phyloP scores from a whole-genome alignment of 1,139 yeast genomes.

The Blastobotrys raffinosifermentans region DNA sequence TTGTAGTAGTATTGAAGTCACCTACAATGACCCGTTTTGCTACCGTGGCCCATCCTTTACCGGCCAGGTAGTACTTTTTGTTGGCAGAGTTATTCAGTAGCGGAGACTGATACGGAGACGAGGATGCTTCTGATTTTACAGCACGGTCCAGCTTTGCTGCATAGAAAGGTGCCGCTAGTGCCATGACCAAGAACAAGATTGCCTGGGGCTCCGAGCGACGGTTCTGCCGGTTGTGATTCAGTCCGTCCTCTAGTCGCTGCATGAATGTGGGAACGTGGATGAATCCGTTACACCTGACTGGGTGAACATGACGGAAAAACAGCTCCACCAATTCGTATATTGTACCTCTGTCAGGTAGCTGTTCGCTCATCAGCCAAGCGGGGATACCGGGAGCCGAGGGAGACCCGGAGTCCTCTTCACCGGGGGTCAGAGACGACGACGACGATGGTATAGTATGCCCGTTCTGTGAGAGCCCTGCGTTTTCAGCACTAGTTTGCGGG shows the following conservation, averaged over 20 bases:
- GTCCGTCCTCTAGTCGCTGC: constrained; percentile 5
- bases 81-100: background rate
- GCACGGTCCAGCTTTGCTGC: constrained; percentile 1
- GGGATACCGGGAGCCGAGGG: constrained; percentile 6
- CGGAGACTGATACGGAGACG: too few relatives aligned
- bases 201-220: constrained; percentile 3
- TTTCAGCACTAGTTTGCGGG: too few relatives aligned
- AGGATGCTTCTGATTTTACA: too few relatives aligned
- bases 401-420: background rate
- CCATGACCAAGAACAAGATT: constrained; percentile 11
- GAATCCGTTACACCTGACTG: constrained; percentile 14
- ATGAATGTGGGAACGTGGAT: constrained; percentile 12
- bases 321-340: constrained; percentile 9
- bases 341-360: constrained; percentile 5
- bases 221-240: too few relatives aligned
- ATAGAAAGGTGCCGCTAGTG: constrained; percentile 15
- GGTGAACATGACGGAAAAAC: constrained; percentile 10
- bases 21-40: constrained; percentile 9
- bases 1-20: constrained; percentile 8
- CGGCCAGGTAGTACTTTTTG: constrained; percentile 3
- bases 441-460: too few relatives aligned
- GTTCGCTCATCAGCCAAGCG: constrained; percentile 8
- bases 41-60: constrained; percentile 14
- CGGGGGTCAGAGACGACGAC: too few relatives aligned
- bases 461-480: too few relatives aligned